Base-by-base conservation (phyloP, 306 rosid species). In the Trifolium subterraneum region DNA sequence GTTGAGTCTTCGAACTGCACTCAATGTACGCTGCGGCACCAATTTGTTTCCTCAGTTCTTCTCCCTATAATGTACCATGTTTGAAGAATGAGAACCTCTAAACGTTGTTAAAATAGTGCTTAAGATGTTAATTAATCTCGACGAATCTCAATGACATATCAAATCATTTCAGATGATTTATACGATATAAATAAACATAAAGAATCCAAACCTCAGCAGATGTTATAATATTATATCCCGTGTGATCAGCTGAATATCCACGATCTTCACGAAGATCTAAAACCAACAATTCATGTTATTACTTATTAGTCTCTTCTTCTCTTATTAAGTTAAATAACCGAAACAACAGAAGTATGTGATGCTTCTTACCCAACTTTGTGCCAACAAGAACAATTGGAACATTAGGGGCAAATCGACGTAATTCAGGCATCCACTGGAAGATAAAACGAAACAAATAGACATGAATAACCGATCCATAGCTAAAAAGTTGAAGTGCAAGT, bases 381-480 rank as follows among this genome's bases (percentile, higher is more conserved):
- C 99, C 99, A 86, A 94, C 97, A 83, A 94, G 97, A 85, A 94
- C 90, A 81, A 94, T 82, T 27, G 99, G 99, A 74, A 92, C 96
- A 74, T 84, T 88, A 12, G 99, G 99, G 0, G 99, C 99, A 81
- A 94, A 92, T 72, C 99, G 78, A 38, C 96, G 90, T 84, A 95
- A 88, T 56, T 95, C 99, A 0, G 99, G 99, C 99, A 95, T 92
- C 99, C 99, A 92, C 98, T 95, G 90, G 7, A 62, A 76, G 22
- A 61, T 58, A 63, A 51, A 29, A 72, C 23, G 59, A 79, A 74
- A 55, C 59, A 71, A 74, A 44, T 31, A 56, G 42, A 38, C 78
- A 73, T 59, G 50, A 65, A 50, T 33, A 55, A 51, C 47, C 44
- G 22, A 13, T 4, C 10, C 22, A 41, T 72, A n/a, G n/a, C n/a